Conservation (phyloP, 2,329 filamentous ascomycete species). For the Clarireedia sp. region DNA sequence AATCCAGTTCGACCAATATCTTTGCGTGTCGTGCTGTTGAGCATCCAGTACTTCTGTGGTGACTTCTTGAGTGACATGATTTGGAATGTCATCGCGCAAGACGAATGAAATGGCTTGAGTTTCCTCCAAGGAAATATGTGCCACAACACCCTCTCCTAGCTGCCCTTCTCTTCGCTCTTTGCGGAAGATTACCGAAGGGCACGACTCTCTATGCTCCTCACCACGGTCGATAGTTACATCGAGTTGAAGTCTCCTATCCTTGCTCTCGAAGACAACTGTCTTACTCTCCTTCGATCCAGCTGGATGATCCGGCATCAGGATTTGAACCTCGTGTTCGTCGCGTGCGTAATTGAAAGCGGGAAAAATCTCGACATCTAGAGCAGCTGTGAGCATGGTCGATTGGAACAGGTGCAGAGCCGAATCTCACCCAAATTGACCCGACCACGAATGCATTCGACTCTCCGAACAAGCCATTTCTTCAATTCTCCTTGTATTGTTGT, state of each 20-base stretch:
- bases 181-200: constrained; percentile 47
- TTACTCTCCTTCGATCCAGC: constrained; percentile 42
- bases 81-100: constrained; percentile 51
- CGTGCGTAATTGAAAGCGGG: constrained; percentile 65
- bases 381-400: constrained; percentile 8
- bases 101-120: constrained; percentile 64
- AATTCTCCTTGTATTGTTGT: constrained; percentile 50
- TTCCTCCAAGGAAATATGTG: constrained; percentile 51
- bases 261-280: constrained; percentile 54
- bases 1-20: constrained; percentile 69
- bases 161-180: constrained; percentile 45
- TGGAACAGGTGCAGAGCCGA: background rate
- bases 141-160: constrained; percentile 55
- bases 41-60: constrained; percentile 49
- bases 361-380: constrained; percentile 57
- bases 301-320: constrained; percentile 39
- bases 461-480: constrained; percentile 63
- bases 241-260: constrained; percentile 53
- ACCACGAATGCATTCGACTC: constrained; percentile 66
- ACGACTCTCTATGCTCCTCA: constrained; percentile 38
- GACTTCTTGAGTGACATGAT: constrained; percentile 50
- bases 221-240: constrained; percentile 58
- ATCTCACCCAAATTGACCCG: constrained; percentile 48
- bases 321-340: constrained; percentile 51
- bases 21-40: constrained; percentile 62